Conservation (phyloP, 768 basidiomycete genomes). For the Suillus subaureus region DNA sequence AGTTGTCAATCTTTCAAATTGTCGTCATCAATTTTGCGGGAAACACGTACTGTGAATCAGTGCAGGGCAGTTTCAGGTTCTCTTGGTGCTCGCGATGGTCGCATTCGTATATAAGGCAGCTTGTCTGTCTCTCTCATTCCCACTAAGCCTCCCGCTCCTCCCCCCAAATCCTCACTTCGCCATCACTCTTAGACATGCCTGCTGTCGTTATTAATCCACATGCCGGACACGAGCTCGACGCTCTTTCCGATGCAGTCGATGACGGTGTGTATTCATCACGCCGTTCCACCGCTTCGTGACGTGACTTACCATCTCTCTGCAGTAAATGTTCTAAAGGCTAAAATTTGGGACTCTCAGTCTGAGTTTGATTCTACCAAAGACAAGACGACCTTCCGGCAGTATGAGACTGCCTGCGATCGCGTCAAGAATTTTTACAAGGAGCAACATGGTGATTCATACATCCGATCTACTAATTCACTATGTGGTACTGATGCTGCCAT, state of each 20-base stretch:
- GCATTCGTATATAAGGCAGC: conserved; percentile 10
- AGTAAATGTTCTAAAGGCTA: conserved; percentile 75
- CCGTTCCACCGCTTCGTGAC: neutral
- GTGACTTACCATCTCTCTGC: conserved; percentile 1
- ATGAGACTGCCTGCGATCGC: conserved; percentile 74
- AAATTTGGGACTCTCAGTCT: conserved; percentile 58
- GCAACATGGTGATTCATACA: conserved; percentile 60
- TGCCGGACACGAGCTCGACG: conserved; percentile 40
- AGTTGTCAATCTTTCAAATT: neutral
- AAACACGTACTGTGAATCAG: neutral
- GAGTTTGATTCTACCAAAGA: conserved; percentile 57
- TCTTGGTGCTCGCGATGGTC: neutral
- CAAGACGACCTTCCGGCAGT: conserved; percentile 70
- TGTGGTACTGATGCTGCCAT: neutral
- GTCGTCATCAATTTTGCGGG: conserved; percentile 9
- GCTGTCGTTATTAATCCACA: conserved; percentile 20
- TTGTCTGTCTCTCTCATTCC: conserved; percentile 6
- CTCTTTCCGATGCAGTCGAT: conserved; percentile 50
- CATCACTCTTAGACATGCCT: conserved; percentile 23
- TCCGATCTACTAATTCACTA: neutral
- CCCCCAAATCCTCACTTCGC: neutral
- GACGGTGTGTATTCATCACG: conserved; percentile 37
- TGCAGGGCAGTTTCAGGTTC: conserved; percentile 10
- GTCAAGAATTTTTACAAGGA: conserved; percentile 80
- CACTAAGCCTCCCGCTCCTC: neutral